A percentile compares a stretch with the other conserved stretches of the same genome.
Conservation (phyloP, 129 eudicot genomes). For the Kitagawia praeruptora region DNA sequence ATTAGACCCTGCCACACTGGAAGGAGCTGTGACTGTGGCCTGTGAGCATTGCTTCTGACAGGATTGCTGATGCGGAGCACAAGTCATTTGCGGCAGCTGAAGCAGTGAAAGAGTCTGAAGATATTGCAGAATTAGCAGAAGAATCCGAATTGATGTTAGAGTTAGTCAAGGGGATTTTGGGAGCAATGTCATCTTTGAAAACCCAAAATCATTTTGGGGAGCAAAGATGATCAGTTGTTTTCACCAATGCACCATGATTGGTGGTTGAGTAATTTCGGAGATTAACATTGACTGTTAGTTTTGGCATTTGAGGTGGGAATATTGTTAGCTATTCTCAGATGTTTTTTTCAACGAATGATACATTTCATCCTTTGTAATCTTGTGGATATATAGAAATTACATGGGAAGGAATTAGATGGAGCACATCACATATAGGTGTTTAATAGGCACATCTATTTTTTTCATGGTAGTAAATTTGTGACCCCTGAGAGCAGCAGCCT, state of each 20-base stretch:
- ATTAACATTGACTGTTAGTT: background rate
- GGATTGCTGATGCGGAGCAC: constrained; percentile 38
- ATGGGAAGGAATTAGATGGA: background rate
- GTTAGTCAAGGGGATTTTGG: constrained; percentile 18
- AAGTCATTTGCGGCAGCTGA: constrained; percentile 24
- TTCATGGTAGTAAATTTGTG: background rate
- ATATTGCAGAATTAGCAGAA: constrained; percentile 30
- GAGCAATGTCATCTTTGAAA: constrained; percentile 24
- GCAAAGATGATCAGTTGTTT: constrained; percentile 6
- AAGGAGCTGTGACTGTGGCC: no score
- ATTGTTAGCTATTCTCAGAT: background rate
- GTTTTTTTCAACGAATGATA: background rate
- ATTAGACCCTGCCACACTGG: constrained; percentile 11
- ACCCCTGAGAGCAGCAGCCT: no score
- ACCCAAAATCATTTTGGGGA: no score
- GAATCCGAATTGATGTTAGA: constrained; percentile 18
- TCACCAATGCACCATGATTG: background rate
- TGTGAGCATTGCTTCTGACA: constrained; percentile 21
- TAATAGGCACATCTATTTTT: no score
- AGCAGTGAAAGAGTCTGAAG: constrained; percentile 37
- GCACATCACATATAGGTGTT: background rate
- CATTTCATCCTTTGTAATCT: constrained; percentile 8
- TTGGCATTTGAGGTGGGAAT: constrained; percentile 9
- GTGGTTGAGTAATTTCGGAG: background rate
- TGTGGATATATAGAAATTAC: constrained; percentile 6